phyloP scores from a whole-genome alignment of 306 rosid species.

The Elaeagnus macrophylla region DNA sequence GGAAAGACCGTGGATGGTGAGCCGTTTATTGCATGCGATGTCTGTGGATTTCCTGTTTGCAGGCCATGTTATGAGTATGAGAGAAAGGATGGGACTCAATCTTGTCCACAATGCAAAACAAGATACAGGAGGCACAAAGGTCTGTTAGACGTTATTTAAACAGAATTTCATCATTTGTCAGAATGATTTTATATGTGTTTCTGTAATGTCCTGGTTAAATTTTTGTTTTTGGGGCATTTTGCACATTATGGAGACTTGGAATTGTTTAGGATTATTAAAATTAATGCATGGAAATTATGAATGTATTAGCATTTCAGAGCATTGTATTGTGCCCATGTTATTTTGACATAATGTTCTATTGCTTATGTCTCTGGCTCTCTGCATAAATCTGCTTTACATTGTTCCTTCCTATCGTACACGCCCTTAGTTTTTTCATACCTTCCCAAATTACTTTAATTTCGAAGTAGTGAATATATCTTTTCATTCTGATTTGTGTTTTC shows the following conservation, averaged over 20 bases:
- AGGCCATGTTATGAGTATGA: constrained; percentile 94
- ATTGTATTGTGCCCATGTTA: neutral
- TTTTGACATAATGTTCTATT: neutral
- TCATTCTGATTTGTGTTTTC: neutral
- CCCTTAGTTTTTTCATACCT: neutral
- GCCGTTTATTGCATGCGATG: constrained; percentile 65
- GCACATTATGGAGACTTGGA: neutral
- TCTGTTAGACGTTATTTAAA: constrained; percentile 9
- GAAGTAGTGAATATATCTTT: neutral
- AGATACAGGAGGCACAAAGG: constrained; percentile 83
- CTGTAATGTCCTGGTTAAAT: neutral
- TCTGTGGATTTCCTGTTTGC: constrained; percentile 88
- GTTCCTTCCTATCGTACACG: neutral
- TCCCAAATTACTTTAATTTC: neutral
- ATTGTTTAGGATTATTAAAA: neutral
- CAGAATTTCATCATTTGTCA: neutral
- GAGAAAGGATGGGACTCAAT: constrained; percentile 93
- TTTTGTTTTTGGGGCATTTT: neutral
- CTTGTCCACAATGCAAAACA: constrained; percentile 96
- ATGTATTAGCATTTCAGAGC: neutral
- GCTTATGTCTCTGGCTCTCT: neutral
- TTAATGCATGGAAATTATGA: neutral
- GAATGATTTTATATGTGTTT: neutral
- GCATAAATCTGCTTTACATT: neutral
- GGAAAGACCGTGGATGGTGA: constrained; percentile 62